Conservation (phyloP, 306 rosid species). For the Cajanus cajan region DNA sequence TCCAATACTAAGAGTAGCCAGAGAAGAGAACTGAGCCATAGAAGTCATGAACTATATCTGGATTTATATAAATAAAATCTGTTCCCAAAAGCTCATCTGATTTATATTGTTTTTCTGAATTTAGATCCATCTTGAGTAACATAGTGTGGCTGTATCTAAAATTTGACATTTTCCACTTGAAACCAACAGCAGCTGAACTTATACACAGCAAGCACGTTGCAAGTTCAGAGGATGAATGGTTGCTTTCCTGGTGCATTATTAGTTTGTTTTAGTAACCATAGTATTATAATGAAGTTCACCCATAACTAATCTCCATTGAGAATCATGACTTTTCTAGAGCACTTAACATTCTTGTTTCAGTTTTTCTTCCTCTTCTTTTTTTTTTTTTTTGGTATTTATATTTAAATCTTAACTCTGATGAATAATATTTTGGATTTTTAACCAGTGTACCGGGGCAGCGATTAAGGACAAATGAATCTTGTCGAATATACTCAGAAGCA, state of each 20-base stretch:
- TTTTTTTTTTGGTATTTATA: background rate
- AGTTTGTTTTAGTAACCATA: too few species aligned
- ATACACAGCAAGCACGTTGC: background rate
- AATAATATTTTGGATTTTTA: background rate
- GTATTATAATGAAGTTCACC: too few species aligned
- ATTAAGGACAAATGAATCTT: conserved; percentile 49
- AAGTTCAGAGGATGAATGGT: background rate
- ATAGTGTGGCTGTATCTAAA: background rate
- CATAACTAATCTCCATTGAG: too few species aligned
- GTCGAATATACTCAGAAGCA: conserved; percentile 72
- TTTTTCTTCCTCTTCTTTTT: background rate
- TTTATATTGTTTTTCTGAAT: background rate
- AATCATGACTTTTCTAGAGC: background rate
- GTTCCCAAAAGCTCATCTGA: background rate
- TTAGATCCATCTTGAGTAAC: background rate
- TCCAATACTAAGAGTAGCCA: background rate
- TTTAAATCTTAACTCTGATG: background rate
- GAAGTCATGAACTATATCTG: background rate
- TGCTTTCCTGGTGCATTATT: background rate
- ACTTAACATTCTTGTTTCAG: background rate
- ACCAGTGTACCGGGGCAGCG: background rate
- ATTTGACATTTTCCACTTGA: background rate
- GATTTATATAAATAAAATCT: background rate
- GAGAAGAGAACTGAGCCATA: background rate
- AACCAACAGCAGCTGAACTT: background rate